A percentile compares a stretch with the other conserved stretches of the same genome.
These are phyloP conservation scores for Torrubiella hemipterigena DNA, from an alignment of 2,329 filamentous ascomycete species.

Conservation along the genomic window DNA sequence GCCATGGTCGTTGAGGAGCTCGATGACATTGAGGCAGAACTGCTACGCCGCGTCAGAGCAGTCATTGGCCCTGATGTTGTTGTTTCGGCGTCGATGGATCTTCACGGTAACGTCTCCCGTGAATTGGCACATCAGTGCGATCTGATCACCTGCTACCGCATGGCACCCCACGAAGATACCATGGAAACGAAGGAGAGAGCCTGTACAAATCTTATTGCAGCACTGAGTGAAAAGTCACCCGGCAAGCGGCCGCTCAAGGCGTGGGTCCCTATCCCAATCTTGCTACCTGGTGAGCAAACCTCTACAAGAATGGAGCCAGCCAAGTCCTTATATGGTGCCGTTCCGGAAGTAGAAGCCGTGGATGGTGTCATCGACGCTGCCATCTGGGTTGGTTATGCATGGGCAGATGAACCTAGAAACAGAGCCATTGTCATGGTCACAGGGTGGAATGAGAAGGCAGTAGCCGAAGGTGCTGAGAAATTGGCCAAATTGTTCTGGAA, in stretches of 20 bases:
- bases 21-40: conserved; percentile 34
- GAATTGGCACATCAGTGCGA: conserved; percentile 35
- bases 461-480: conserved; percentile 27
- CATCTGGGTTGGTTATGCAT: conserved; percentile 44
- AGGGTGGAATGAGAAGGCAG: conserved; percentile 30
- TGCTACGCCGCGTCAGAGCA: conserved; percentile 29
- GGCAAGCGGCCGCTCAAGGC: conserved; percentile 33
- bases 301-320: conserved; percentile 41
- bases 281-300: conserved; percentile 42
- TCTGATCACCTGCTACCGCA: conserved; percentile 40
- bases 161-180: conserved; percentile 38
- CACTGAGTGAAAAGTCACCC: conserved; percentile 16
- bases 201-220: conserved; percentile 32
- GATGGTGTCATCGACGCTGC: conserved; percentile 35
- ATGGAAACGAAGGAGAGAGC: conserved; percentile 37
- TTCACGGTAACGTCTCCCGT: conserved; percentile 41
- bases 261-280: conserved; percentile 38
- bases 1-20: conserved; percentile 41
- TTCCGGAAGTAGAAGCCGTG: conserved; percentile 27
- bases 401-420: conserved; percentile 42
- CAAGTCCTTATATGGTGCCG: conserved; percentile 34
- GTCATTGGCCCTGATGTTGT: conserved; percentile 32
- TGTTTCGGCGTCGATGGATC: conserved; percentile 42
- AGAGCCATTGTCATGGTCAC: conserved; percentile 36
- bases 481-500: conserved; percentile 36